Percentiles rank a stretch among this genome's conserved stretches.
These are phyloP conservation scores for Fistulifera solaris DNA, from an alignment of 108 stramenopile species.

Conservation along the genomic window DNA sequence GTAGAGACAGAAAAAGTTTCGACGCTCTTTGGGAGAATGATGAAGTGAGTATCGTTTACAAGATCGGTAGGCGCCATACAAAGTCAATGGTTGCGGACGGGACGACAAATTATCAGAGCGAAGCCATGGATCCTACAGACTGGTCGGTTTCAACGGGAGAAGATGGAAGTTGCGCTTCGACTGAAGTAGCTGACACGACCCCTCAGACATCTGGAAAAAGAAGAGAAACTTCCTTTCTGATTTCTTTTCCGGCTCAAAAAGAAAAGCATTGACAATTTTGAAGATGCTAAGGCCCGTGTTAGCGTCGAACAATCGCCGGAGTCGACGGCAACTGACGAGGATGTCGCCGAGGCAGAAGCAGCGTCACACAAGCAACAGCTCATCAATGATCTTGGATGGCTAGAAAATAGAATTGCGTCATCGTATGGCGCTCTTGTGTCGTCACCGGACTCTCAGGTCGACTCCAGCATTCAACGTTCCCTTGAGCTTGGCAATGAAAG, in stretches of 20 bases:
- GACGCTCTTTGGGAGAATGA: no score
- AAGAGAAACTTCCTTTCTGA: not conserved
- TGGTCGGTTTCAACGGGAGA: slow-evolving; percentile 17
- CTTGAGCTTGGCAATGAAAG: no score
- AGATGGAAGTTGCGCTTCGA: not conserved
- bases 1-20: no score
- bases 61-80: slow-evolving; percentile 19
- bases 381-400: slow-evolving; percentile 67
- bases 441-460: not conserved
- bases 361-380: slow-evolving; percentile 32
- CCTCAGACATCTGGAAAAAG: not conserved
- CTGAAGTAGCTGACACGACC: not conserved
- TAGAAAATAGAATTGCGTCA: slow-evolving; percentile 66
- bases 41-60: no score
- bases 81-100: slow-evolving; percentile 33
- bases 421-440: slow-evolving; percentile 12
- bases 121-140: slow-evolving; percentile 33
- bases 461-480: no score
- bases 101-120: slow-evolving; percentile 34
- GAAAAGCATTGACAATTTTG: not conserved
- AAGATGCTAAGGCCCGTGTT: not conserved
- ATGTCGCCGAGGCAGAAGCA: not conserved
- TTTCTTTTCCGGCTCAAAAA: not conserved
- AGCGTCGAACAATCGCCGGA: not conserved
- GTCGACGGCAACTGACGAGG: slow-evolving; percentile 3